Conservation (phyloP, 1,139 yeast genomes). For the Yamadazyma membranifaciens region DNA sequence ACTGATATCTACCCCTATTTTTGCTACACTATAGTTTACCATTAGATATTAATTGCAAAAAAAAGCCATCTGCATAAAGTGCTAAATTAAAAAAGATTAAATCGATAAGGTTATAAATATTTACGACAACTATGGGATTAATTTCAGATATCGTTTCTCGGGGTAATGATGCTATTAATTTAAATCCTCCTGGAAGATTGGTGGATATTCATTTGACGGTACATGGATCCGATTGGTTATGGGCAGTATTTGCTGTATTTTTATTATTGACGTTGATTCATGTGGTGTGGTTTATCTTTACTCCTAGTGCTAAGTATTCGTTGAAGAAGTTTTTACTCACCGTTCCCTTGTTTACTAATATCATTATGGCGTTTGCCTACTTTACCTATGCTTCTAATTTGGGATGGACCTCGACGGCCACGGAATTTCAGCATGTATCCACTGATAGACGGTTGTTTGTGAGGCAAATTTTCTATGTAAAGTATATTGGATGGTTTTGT, state of each 20-base stretch:
- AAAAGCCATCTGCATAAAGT: conserved; percentile 1
- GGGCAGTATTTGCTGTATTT: conserved; percentile 61
- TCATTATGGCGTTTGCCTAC: conserved; percentile 51
- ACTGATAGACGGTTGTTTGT: conserved; percentile 32
- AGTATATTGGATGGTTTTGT: conserved; percentile 68
- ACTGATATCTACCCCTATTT: conserved; percentile 3
- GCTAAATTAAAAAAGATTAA: neutral
- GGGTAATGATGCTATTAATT: conserved; percentile 45
- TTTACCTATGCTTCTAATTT: conserved; percentile 67
- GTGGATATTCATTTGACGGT: conserved; percentile 52
- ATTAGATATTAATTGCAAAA: neutral
- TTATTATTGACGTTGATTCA: conserved; percentile 42
- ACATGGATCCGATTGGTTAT: conserved; percentile 69
- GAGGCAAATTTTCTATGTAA: conserved; percentile 66
- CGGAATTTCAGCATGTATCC: conserved; percentile 55
- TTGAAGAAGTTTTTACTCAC: conserved; percentile 43
- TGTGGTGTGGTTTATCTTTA: conserved; percentile 36
- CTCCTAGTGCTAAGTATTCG: conserved; percentile 32
- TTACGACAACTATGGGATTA: conserved; percentile 11
- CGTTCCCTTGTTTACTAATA: conserved; percentile 45
- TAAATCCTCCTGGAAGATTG: conserved; percentile 43
- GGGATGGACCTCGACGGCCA: conserved; percentile 57
- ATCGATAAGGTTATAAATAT: too few relatives aligned
- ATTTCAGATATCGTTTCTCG: conserved; percentile 15
- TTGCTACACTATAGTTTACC: neutral